Conservation (phyloP, 495 filamentous ascomycete species). For the Schizothecium vesticola region DNA sequence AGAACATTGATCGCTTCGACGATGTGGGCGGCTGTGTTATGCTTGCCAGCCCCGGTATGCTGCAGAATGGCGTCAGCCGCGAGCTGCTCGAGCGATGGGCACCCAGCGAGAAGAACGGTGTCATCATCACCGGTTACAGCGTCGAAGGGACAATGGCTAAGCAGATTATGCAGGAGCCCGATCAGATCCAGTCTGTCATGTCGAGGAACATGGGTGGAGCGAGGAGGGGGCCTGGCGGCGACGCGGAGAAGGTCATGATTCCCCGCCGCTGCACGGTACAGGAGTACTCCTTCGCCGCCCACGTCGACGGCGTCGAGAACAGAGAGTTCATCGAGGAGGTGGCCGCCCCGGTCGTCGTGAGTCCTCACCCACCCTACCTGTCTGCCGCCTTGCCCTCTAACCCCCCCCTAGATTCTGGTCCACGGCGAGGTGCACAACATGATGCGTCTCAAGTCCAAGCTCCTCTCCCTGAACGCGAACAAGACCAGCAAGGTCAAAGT, state of each 20-base stretch:
- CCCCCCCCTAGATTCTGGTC: constrained; percentile 66
- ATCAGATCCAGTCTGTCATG: constrained; percentile 90
- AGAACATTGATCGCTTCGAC: constrained; percentile 89
- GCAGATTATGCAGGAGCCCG: constrained; percentile 85
- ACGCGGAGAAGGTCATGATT: constrained; percentile 80
- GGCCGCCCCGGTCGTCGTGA: constrained; percentile 80
- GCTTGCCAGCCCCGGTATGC: constrained; percentile 94
- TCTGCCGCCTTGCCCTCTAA: not conserved
- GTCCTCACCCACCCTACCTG: constrained; percentile 27
- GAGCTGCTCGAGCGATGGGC: constrained; percentile 94
- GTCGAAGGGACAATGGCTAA: constrained; percentile 99
- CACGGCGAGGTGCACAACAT: constrained; percentile 97
- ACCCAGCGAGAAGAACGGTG: constrained; percentile 87
- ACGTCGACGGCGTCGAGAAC: constrained; percentile 96
- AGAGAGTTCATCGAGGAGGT: constrained; percentile 92
- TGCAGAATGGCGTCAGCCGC: constrained; percentile 89
- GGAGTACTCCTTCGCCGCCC: constrained; percentile 90
- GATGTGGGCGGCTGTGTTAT: constrained; percentile 95
- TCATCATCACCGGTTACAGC: constrained; percentile 95
- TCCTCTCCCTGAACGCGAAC: constrained; percentile 81
- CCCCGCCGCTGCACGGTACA: constrained; percentile 86
- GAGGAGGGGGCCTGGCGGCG: constrained; percentile 51
- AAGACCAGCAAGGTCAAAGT: constrained; percentile 81
- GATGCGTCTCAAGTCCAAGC: constrained; percentile 90
- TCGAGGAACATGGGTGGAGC: constrained; percentile 54